Base-by-base conservation (phyloP, 2,329 filamentous ascomycete genomes). In the Nigrospora osmanthi region DNA sequence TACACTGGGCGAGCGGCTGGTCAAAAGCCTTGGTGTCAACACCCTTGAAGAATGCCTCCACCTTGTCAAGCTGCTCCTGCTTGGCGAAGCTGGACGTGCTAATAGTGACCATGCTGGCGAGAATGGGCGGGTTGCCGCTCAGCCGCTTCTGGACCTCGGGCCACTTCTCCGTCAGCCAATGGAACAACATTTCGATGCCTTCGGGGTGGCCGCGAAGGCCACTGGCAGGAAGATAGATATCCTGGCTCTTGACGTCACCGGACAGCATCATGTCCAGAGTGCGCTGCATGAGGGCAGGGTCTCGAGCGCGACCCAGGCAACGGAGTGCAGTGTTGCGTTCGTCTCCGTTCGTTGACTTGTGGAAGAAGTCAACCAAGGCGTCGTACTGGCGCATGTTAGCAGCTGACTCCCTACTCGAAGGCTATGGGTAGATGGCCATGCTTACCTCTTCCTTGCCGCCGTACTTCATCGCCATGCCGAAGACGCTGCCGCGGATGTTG, bases 241-340 rank as follows among this genome's bases (percentile, higher is more conserved):
- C 91, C 65, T 96, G 91, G 52, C 87, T 89, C 73, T 94, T 95
- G 66, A 96, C 85, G 54, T 95, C 85, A 49, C 83, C 80, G 62
- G 81, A 81, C 46, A 90, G 75, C 31, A 89, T 76, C 51, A 96
- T 73, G 30, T 72, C 77, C 13, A 97, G 76, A 3, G 89, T 91
- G 49, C 81, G 80, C 70, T 93, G 72, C 62, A 96, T 91, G 40
- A 96, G 78, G 52, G 84, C 80, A 1, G 87, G 83, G 46, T 86
- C 76, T 60, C 83, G 83, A 39, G 88, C 82, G 42, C 89, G 81
- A 42, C 91, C 91, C 17, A 97, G 76, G 31, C 78, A 80, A 56
- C 90, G 87, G 47, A 97, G 78, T 1, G 89, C 89, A 12, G 87
- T 91, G 67, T 95, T 96, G 61, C 90, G 88, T 71, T 96, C 89